phyloP scores from a whole-genome alignment of 495 filamentous ascomycete genomes.

The Mytilinidion resinicola region DNA sequence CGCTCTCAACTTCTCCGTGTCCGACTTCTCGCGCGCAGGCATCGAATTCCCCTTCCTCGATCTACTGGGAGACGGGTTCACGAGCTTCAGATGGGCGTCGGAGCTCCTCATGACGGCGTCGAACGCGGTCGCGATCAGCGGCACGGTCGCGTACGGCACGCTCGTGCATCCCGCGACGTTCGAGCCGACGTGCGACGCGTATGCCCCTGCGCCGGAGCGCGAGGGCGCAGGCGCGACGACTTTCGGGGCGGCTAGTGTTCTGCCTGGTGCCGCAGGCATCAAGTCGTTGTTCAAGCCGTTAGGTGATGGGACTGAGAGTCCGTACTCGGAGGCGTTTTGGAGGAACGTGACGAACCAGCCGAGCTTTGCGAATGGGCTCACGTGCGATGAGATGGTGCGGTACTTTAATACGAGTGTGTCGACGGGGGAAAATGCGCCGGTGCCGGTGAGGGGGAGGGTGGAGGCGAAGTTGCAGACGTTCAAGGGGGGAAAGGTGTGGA shows the following conservation, averaged over 20 bases:
- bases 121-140: slow-evolving; percentile 17
- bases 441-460: slow-evolving; percentile 14
- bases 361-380: slow-evolving; percentile 21
- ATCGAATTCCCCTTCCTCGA: slow-evolving; percentile 25
- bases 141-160: slow-evolving; percentile 16
- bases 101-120: slow-evolving; percentile 17
- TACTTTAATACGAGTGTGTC: slow-evolving; percentile 21
- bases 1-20: slow-evolving; percentile 16
- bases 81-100: slow-evolving; percentile 22
- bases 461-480: slow-evolving; percentile 9
- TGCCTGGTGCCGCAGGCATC: slow-evolving; percentile 9
- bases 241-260: slow-evolving; percentile 13
- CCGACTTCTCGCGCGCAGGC: slow-evolving; percentile 11
- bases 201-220: background rate
- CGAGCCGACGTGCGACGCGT: slow-evolving; percentile 21
- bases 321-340: slow-evolving; percentile 17
- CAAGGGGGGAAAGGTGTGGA: slow-evolving; percentile 11
- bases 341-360: slow-evolving; percentile 23
- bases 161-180: slow-evolving; percentile 10
- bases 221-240: slow-evolving; percentile 4
- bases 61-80: slow-evolving; percentile 14
- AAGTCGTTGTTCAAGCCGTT: slow-evolving; percentile 8
- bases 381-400: slow-evolving; percentile 25
- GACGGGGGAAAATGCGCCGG: background rate
- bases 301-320: background rate